Base-by-base conservation (phyloP, 306 rosid genomes). In the Casuarina glauca region DNA sequence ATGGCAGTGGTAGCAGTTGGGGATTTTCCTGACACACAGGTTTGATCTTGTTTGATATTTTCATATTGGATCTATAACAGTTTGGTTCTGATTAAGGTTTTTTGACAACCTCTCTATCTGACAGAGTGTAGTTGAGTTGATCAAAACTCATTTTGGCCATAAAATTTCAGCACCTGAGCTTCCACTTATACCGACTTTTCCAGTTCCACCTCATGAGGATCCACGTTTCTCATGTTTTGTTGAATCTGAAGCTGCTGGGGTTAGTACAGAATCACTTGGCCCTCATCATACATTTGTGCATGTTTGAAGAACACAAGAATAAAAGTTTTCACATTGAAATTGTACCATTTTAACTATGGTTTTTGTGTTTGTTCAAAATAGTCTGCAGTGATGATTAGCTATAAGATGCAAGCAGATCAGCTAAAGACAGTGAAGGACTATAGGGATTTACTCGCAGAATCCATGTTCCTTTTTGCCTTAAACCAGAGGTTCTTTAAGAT, bases 1-100 rank as follows among this genome's bases (percentile, higher is more conserved):
- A 94, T 92, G 98, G 98, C 98, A 51, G 97, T 94, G 63, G 87
- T 94, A 79, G 97, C 98, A 61, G 97, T 94, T 70, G 98, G 98
- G 68, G 97, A 94, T 90, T 92, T 94, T 82, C 71, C 95, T 84
- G 92, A 94, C 75, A 85, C 97, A 5, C 83, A 91, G 98, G 98
- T 94, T 78, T 76, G 83, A 54, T 76, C 51, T 80, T 60, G 3
- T 82, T 26, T 74, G 53, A 67, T 81, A 43, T 16, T 70, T 87
- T 77, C 61, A 45, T 54, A 19, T 66, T 73, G 74, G 45, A 52
- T 76, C 60, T 10, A 80, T 80, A 77, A 64, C 50, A 38, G 32
- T 53, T 46, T 35, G 74, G 70, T 72, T 62, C 58, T 55, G 63
- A 66, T 61, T 43, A 60, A 79, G 72, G 68, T 79, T 76, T 74